A percentile compares a stretch with the other conserved stretches of the same genome.
phyloP scores from a whole-genome alignment of 164 flowering plant species.

The Piper longum region DNA sequence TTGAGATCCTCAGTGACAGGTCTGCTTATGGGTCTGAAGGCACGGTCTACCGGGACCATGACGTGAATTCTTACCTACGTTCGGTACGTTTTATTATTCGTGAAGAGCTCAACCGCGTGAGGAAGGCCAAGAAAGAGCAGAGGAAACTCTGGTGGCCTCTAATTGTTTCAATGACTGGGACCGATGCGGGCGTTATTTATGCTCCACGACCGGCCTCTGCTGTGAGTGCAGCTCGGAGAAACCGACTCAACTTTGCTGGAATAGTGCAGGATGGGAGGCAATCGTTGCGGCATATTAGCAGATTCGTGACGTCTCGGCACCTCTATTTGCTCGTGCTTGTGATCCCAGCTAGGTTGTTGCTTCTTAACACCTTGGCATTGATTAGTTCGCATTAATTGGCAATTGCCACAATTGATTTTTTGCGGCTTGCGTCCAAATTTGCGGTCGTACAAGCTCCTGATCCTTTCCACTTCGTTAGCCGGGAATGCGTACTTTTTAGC shows the following conservation, averaged over 20 bases:
- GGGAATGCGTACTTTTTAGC: not conserved
- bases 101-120: constrained; percentile 47
- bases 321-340: constrained; percentile 52
- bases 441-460: not conserved
- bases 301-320: constrained; percentile 60
- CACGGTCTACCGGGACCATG: constrained; percentile 72
- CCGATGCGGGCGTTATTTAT: not conserved
- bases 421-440: not conserved
- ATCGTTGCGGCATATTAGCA: constrained; percentile 50
- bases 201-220: constrained; percentile 12
- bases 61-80: constrained; percentile 73
- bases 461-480: not conserved
- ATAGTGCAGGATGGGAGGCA: constrained; percentile 35
- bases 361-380: not conserved
- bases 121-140: constrained; percentile 49
- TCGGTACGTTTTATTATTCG: constrained; percentile 53
- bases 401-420: not conserved
- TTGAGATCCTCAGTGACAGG: constrained; percentile 78
- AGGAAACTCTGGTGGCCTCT: constrained; percentile 71
- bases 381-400: not conserved
- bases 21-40: constrained; percentile 93
- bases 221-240: constrained; percentile 5
- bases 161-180: constrained; percentile 19
- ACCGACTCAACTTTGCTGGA: constrained; percentile 38
- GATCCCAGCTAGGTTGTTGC: constrained; percentile 45